A percentile compares a stretch with the other conserved stretches of the same genome.
Conservation (phyloP, 805 yeast species). For the Yarrowia sp. region DNA sequence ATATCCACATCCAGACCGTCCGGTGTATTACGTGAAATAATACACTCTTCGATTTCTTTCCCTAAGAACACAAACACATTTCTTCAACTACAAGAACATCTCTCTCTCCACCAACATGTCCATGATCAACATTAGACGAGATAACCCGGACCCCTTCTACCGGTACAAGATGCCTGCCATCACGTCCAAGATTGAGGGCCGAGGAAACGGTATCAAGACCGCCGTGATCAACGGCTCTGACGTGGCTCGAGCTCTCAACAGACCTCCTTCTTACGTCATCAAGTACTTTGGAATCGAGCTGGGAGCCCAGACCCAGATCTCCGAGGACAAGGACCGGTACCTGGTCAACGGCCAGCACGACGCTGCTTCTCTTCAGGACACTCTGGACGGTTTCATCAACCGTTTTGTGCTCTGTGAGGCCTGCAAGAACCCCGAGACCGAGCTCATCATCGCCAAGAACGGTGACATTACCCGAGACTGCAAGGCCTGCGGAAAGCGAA, state of each 20-base stretch:
- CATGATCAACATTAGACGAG: constrained; percentile 91
- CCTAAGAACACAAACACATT: neutral
- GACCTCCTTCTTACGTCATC: constrained; percentile 91
- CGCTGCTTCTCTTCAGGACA: constrained; percentile 86
- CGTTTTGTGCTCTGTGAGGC: constrained; percentile 92
- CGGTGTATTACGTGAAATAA: constrained; percentile 13
- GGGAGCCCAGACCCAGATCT: constrained; percentile 92
- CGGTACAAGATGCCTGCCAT: constrained; percentile 99
- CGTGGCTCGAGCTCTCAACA: constrained; percentile 90
- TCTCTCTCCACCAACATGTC: constrained; percentile 62
- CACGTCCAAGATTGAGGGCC: constrained; percentile 96
- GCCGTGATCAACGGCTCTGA: constrained; percentile 88
- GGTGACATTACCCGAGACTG: constrained; percentile 87
- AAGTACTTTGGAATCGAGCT: constrained; percentile 96
- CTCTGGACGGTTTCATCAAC: constrained; percentile 90
- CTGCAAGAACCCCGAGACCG: constrained; percentile 98
- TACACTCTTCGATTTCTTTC: neutral
- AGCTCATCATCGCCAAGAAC: constrained; percentile 76
- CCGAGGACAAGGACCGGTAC: constrained; percentile 82
- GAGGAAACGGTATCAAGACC: constrained; percentile 99
- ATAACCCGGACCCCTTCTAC: constrained; percentile 96
- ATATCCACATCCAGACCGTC: neutral
- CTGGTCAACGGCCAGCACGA: constrained; percentile 96
- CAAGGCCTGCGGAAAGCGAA: constrained; percentile 96
- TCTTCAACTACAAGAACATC: neutral